These are phyloP conservation scores for Beauveria varroae DNA, from an alignment of 2,329 filamentous ascomycete species.

Conservation along the genomic window DNA sequence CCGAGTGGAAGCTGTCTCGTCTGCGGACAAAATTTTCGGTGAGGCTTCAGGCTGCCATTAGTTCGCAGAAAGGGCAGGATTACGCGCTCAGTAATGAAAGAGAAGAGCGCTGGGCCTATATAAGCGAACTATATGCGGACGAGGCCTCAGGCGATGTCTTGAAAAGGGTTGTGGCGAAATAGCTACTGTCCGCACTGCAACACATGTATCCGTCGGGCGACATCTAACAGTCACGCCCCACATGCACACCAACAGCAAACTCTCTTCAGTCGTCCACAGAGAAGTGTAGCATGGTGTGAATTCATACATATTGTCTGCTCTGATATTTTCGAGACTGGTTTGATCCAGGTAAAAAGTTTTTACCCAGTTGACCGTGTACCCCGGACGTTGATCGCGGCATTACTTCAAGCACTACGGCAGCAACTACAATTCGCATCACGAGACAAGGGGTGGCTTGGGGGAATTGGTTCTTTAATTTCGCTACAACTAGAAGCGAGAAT, in stretches of 20 bases:
- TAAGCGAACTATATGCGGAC: background rate
- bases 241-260: background rate
- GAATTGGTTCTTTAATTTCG: conserved; percentile 8
- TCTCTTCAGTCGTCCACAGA: background rate
- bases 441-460: background rate
- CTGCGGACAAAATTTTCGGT: conserved; percentile 1
- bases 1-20: background rate
- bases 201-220: background rate
- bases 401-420: background rate
- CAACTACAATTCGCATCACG: background rate
- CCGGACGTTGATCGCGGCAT: background rate
- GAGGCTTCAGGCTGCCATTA: background rate
- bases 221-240: background rate
- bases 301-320: background rate
- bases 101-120: too few relatives aligned
- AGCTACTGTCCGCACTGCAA: background rate
- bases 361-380: background rate
- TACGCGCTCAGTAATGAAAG: background rate
- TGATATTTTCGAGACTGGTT: too few relatives aligned
- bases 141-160: background rate
- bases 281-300: too few relatives aligned
- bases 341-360: background rate
- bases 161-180: background rate
- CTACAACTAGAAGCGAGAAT: conserved; percentile 7
- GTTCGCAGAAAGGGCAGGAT: background rate